These are phyloP conservation scores for Trichoderma sp. DNA, from an alignment of 2,329 filamentous ascomycete genomes.

Conservation along the genomic window DNA sequence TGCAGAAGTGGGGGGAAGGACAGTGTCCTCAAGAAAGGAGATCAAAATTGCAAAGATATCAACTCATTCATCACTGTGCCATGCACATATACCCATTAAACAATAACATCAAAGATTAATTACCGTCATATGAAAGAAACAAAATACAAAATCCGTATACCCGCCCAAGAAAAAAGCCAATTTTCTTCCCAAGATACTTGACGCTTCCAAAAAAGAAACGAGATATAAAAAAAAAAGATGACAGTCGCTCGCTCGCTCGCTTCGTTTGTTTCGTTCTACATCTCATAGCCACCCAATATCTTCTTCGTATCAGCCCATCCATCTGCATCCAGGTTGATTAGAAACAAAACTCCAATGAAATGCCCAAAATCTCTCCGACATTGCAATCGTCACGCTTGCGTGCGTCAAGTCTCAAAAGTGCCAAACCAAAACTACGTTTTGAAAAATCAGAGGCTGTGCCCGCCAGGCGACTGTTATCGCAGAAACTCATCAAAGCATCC, in stretches of 20 bases:
- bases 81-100: background rate
- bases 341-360: background rate
- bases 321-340: background rate
- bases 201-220: background rate
- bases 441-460: background rate
- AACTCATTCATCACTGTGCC: background rate
- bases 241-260: background rate
- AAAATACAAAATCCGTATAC: background rate
- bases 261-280: background rate
- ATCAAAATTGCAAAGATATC: background rate
- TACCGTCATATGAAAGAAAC: background rate
- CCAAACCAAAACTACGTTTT: background rate
- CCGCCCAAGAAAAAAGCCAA: background rate
- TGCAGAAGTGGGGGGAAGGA: background rate
- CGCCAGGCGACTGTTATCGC: background rate
- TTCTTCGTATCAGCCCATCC: background rate
- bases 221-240: background rate
- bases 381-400: background rate
- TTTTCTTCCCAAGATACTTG: background rate
- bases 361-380: background rate
- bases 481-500: background rate
- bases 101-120: background rate
- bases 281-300: background rate
- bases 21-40: background rate
- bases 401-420: constrained; percentile 1